phyloP scores from a whole-genome alignment of 225 moss, liverwort and hornwort genomes.

The Polytrichum commune region DNA sequence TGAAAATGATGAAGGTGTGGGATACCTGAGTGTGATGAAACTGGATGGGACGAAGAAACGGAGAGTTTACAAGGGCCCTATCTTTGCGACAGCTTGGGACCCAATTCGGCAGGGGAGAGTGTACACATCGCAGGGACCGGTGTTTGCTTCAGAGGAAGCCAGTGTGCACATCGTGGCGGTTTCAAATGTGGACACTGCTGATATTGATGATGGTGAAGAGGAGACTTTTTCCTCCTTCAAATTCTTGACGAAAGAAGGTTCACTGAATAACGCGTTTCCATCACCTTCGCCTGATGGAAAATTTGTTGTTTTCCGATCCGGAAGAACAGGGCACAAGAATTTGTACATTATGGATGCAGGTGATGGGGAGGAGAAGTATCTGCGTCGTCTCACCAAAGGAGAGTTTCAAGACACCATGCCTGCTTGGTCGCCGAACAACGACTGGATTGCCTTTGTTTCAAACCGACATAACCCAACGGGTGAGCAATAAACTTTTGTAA shows the following conservation, averaged over 20 bases:
- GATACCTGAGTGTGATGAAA: conserved; percentile 43
- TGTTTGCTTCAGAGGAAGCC: conserved; percentile 9
- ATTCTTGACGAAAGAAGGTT: conserved; percentile 46
- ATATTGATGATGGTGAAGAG: conserved; percentile 29
- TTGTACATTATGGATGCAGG: conserved; percentile 82
- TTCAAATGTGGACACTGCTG: conserved; percentile 41
- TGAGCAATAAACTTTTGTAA: conserved; percentile 1
- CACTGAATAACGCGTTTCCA: conserved; percentile 74
- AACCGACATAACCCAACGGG: conserved; percentile 47
- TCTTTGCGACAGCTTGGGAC: conserved; percentile 64
- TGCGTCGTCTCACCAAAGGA: conserved; percentile 68
- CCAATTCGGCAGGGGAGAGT: conserved; percentile 36
- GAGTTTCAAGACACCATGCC: conserved; percentile 65
- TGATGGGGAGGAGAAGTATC: conserved; percentile 60
- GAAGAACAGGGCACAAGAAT: conserved; percentile 67
- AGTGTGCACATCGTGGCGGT: conserved; percentile 57
- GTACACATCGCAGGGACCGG: conserved; percentile 36
- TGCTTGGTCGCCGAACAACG: conserved; percentile 71
- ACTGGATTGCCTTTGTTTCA: conserved; percentile 84
- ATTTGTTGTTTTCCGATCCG: conserved; percentile 76
- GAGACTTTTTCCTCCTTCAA: conserved; percentile 12
- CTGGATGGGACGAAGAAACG: conserved; percentile 50
- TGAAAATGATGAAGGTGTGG: not conserved
- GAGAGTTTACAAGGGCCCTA: conserved; percentile 14
- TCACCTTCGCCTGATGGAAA: conserved; percentile 78